Conservation (phyloP, 768 basidiomycete genomes). For the Peribolospora baueri region DNA sequence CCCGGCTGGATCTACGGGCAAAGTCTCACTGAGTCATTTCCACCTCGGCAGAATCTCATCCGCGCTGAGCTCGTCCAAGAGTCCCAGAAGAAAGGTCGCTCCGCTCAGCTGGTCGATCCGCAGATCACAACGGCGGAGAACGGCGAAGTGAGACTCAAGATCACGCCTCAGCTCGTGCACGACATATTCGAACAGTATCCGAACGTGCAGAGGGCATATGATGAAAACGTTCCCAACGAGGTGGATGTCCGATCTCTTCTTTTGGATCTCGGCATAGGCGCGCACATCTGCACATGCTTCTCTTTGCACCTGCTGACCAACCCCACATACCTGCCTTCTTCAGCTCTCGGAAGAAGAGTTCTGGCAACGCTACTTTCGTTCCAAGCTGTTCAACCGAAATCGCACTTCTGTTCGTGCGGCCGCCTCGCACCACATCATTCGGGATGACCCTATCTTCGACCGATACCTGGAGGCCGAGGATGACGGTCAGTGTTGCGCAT, state of each 20-base stretch:
- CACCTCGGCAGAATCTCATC: conserved; percentile 13
- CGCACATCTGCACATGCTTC: neutral
- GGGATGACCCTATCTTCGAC: conserved; percentile 83
- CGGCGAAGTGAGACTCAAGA: conserved; percentile 66
- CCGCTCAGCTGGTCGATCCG: conserved; percentile 66
- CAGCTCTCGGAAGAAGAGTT: conserved; percentile 78
- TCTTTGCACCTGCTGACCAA: neutral
- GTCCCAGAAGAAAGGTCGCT: conserved; percentile 47
- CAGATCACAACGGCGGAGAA: conserved; percentile 60
- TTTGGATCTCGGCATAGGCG: neutral
- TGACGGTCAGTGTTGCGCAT: conserved; percentile 37
- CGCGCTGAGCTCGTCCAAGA: conserved; percentile 3
- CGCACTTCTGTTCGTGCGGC: conserved; percentile 75
- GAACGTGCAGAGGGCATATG: conserved; percentile 73
- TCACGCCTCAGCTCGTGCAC: conserved; percentile 72
- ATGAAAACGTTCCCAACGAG: conserved; percentile 70
- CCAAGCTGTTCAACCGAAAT: conserved; percentile 82
- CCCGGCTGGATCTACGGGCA: no score
- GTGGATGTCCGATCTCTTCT: conserved; percentile 22
- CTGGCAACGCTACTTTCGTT: conserved; percentile 92
- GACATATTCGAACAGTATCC: conserved; percentile 98
- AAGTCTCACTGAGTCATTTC: conserved; percentile 8
- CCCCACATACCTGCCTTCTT: conserved; percentile 2
- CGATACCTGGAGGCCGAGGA: conserved; percentile 89
- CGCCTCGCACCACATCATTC: conserved; percentile 56